Percentiles rank a stretch among this genome's conserved stretches.
Evolutionary conservation across 768 basidiomycete genomes (phyloP).

Genomic region (Hydnomerulius pinastri): DNA sequence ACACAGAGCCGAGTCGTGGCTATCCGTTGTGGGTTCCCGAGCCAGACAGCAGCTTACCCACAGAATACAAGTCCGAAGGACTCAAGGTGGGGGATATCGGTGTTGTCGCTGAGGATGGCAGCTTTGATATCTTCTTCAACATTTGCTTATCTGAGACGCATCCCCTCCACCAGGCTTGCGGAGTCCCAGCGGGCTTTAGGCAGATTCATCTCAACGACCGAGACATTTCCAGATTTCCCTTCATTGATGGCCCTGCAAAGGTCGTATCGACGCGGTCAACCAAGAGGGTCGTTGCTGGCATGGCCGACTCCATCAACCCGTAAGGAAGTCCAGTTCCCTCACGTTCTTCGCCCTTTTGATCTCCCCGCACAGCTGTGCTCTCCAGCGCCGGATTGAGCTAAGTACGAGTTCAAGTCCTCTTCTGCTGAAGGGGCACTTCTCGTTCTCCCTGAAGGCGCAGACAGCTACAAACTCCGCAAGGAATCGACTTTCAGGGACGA

Average conservation of each 20-base stretch:
- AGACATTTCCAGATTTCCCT: not conserved
- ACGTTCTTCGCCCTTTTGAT: not conserved
- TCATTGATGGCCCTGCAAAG: not conserved
- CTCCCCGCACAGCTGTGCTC: not conserved
- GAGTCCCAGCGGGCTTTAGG: constrained; percentile 32
- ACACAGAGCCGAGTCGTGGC: constrained; percentile 29
- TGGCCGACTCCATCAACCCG: not conserved
- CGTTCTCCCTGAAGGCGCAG: constrained; percentile 36
- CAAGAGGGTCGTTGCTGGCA: not conserved
- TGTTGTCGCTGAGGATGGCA: constrained; percentile 35
- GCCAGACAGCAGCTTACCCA: constrained; percentile 24
- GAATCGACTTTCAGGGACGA: constrained; percentile 25
- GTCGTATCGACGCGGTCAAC: not conserved
- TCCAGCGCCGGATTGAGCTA: too few relatives aligned
- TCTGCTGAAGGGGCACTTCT: constrained; percentile 34
- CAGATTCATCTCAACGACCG: constrained; percentile 18
- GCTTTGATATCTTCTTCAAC: constrained; percentile 42
- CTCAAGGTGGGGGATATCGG: constrained; percentile 43
- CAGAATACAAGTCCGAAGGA: constrained; percentile 27
- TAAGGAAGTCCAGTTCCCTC: not conserved
- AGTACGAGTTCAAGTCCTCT: constrained; percentile 17
- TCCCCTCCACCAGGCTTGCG: constrained; percentile 28
- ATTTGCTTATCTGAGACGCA: constrained; percentile 33
- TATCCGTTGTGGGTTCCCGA: constrained; percentile 40
- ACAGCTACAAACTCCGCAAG: constrained; percentile 27